Percentiles rank a stretch among this genome's conserved stretches.
Conservation (phyloP, 1,284 basidiomycete genomes). For the Microbotryum saponariae region DNA sequence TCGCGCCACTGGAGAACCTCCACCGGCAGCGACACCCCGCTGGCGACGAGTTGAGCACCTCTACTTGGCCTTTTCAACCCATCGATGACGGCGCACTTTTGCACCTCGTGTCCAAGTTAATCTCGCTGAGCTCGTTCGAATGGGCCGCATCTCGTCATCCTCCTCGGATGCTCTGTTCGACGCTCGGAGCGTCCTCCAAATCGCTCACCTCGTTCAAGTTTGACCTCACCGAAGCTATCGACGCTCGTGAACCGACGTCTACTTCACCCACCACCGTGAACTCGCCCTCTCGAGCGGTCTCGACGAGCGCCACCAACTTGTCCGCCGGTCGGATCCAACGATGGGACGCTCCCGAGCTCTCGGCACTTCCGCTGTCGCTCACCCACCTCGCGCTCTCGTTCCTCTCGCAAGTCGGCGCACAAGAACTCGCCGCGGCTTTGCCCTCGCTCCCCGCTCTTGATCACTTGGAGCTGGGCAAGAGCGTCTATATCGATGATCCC, state of each 20-base stretch:
- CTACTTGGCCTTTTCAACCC: not conserved
- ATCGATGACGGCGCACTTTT: slow-evolving; percentile 16
- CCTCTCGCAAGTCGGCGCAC: slow-evolving; percentile 17
- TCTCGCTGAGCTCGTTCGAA: slow-evolving; percentile 13
- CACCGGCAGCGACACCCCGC: not conserved
- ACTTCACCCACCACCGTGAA: not conserved
- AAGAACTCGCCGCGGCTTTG: slow-evolving; percentile 3
- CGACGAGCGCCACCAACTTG: not conserved
- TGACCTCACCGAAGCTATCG: slow-evolving; percentile 3
- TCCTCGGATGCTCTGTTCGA: slow-evolving; percentile 19
- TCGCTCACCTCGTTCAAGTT: slow-evolving; percentile 14
- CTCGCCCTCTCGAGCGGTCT: not conserved
- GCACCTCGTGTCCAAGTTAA: slow-evolving; percentile 11
- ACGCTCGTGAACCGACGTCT: not conserved
- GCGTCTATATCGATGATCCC: slow-evolving; percentile 28
- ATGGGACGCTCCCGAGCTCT: slow-evolving; percentile 26
- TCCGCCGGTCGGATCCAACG: not conserved
- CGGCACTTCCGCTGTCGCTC: slow-evolving; percentile 9
- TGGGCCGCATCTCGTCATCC: slow-evolving; percentile 22
- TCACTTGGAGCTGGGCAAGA: slow-evolving; percentile 12
- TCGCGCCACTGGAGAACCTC: not conserved
- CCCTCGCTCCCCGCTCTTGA: slow-evolving; percentile 15
- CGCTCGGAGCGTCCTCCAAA: slow-evolving; percentile 10
- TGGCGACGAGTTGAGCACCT: not conserved
- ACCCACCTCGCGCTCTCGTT: slow-evolving; percentile 11